Percentiles rank a stretch among this genome's conserved stretches.
Evolutionary conservation across 495 filamentous ascomycete genomes (phyloP).

Genomic region (Jackrogersella minutella): DNA sequence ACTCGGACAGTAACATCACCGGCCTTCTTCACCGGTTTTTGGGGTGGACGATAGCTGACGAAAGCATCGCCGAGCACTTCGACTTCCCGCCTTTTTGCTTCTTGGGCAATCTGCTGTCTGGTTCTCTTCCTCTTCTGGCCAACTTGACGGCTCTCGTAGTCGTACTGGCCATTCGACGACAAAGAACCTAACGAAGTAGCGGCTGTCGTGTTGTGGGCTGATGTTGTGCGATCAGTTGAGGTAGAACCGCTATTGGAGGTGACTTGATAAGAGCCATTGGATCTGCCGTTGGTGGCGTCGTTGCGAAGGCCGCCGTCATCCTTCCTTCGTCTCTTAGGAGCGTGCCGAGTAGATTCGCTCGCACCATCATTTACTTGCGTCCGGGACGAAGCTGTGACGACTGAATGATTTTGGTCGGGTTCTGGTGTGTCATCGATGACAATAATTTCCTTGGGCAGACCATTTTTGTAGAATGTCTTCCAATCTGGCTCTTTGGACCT

Average conservation of each 20-base stretch:
- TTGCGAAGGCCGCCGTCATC: constrained; percentile 50
- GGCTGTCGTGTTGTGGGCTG: constrained; percentile 83
- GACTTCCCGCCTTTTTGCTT: constrained; percentile 77
- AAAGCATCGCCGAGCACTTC: constrained; percentile 74
- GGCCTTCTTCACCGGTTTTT: constrained; percentile 88
- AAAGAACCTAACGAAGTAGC: constrained; percentile 84
- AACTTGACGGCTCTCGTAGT: constrained; percentile 57
- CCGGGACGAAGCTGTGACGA: constrained; percentile 40
- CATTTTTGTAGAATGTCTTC: constrained; percentile 91
- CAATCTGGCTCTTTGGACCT: constrained; percentile 79
- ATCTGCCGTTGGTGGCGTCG: constrained; percentile 66
- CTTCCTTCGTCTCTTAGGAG: constrained; percentile 60
- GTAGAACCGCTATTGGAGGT: constrained; percentile 73
- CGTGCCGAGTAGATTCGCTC: constrained; percentile 45
- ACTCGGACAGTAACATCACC: constrained; percentile 87
- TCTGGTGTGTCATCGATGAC: constrained; percentile 93
- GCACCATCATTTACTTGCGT: constrained; percentile 43
- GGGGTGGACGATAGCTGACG: constrained; percentile 81
- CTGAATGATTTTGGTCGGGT: constrained; percentile 54
- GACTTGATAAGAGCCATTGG: constrained; percentile 73
- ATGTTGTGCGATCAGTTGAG: constrained; percentile 88
- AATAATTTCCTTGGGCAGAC: constrained; percentile 90
- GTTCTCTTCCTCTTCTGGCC: constrained; percentile 92
- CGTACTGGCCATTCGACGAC: constrained; percentile 68
- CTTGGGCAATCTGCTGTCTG: constrained; percentile 76